Conservation (phyloP, 2,329 filamentous ascomycete species). For the Trichophyton benhamiae region DNA sequence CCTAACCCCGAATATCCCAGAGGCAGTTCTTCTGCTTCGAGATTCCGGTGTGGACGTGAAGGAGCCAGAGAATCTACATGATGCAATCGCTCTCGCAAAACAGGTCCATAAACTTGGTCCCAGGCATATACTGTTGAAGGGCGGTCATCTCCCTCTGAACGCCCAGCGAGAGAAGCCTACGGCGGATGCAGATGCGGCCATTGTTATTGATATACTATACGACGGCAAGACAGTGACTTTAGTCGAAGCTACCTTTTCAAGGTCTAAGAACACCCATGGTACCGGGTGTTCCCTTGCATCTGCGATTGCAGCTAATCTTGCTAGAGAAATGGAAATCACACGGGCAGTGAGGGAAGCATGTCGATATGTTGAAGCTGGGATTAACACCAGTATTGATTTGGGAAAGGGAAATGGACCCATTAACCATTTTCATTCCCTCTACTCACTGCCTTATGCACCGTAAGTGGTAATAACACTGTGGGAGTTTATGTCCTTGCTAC, state of each 20-base stretch:
- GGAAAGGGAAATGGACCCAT: conserved; percentile 52
- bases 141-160: conserved; percentile 73
- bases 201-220: conserved; percentile 67
- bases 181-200: conserved; percentile 45
- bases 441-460: conserved; percentile 47
- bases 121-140: conserved; percentile 74
- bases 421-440: conserved; percentile 55
- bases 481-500: no score
- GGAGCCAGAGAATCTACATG: conserved; percentile 47
- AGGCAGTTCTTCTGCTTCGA: conserved; percentile 34
- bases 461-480: conserved; percentile 22
- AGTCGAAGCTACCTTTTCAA: conserved; percentile 59
- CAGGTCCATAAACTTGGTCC: conserved; percentile 57
- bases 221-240: conserved; percentile 47
- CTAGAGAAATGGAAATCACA: conserved; percentile 36
- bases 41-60: conserved; percentile 25
- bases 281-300: conserved; percentile 89
- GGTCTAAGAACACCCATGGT: conserved; percentile 75
- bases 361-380: conserved; percentile 50
- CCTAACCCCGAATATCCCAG: conserved; percentile 39
- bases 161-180: conserved; percentile 48
- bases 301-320: conserved; percentile 52
- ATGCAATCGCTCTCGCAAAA: conserved; percentile 57
- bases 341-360: conserved; percentile 45
- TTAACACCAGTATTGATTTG: conserved; percentile 43